Base-by-base conservation (phyloP, 106 monocot species). In the Platanthera zijinensis region DNA sequence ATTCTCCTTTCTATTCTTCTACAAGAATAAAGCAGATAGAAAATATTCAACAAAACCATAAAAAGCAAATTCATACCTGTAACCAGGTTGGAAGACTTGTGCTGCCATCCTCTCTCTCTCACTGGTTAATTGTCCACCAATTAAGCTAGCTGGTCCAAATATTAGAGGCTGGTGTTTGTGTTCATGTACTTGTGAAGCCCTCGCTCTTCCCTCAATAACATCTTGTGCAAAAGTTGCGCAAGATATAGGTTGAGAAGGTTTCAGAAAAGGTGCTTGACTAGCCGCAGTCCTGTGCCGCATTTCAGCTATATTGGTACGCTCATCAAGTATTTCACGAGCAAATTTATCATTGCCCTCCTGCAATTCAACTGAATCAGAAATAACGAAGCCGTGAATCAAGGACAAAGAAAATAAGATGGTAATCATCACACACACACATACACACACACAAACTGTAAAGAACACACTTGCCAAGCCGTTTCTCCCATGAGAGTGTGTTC, bases 141-240 rank as follows among this genome's bases (percentile, higher is more conserved):
- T 80, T 61, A 97, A 82, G 79, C 89, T 94, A 51, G 89, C 80
- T 30, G 97, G 97, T 56, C 97, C 97, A 71, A 97, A 97, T 72
- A 97, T 91, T 70, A 90, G 76, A 14, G 97, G 91, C 48, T 97
- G 93, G 67, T 97, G 97, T 63, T 89, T 94, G 74, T 97, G 97
- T 52, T 94, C 89, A 71, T 89, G 88, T 10, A 77, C 83, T 78
- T 97, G 81, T 72, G 97, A 87, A 77, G 83, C 82, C 48, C 79
- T 85, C 67, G 93, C 89, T 83, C 93, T 79, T 21, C 97, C 97
- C 85, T 97, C 97, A 78, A 97, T 93, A 75, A 97, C 97, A 86
- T 97, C 97, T 79, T 97, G 97, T 67, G 97, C 97, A 84, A 94
- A 97, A 62, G 93, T 91, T 69, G 97, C 93, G 78, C 97, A 97